Percentiles rank a stretch among this genome's conserved stretches.
Conservation (phyloP, 192 early-diverging fungal species). For the Linnemannia zychae region DNA sequence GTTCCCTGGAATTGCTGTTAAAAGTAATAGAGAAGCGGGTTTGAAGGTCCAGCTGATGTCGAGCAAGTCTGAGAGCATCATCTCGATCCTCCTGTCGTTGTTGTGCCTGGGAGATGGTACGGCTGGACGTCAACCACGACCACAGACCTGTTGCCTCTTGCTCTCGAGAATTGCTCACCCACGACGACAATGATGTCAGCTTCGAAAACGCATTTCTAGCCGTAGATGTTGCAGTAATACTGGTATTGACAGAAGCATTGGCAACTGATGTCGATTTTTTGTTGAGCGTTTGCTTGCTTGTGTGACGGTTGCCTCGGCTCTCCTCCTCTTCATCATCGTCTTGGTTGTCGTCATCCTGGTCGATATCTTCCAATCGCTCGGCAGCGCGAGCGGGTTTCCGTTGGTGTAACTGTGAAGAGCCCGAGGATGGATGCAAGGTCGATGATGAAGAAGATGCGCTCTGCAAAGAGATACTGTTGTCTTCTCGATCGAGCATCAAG, state of each 20-base stretch:
- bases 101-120: not conserved
- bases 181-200: not conserved
- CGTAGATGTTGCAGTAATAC: not conserved
- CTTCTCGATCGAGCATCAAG: not conserved
- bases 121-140: constrained; percentile 2
- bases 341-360: not conserved
- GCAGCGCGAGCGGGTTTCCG: not conserved
- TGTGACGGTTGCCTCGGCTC: not conserved
- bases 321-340: not conserved
- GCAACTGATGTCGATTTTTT: not conserved
- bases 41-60: not conserved
- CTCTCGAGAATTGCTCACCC: not conserved
- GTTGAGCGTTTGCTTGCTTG: not conserved
- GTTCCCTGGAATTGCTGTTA: not conserved
- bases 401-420: not conserved
- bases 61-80: not conserved
- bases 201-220: too few relatives aligned
- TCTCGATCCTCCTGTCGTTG: not conserved
- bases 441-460: not conserved
- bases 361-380: not conserved
- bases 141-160: not conserved
- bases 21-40: not conserved
- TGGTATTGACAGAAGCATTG: not conserved
- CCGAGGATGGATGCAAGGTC: not conserved
- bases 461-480: not conserved